Conservation (phyloP, 148 eudicot species). For the Amaranthus cruentus region DNA sequence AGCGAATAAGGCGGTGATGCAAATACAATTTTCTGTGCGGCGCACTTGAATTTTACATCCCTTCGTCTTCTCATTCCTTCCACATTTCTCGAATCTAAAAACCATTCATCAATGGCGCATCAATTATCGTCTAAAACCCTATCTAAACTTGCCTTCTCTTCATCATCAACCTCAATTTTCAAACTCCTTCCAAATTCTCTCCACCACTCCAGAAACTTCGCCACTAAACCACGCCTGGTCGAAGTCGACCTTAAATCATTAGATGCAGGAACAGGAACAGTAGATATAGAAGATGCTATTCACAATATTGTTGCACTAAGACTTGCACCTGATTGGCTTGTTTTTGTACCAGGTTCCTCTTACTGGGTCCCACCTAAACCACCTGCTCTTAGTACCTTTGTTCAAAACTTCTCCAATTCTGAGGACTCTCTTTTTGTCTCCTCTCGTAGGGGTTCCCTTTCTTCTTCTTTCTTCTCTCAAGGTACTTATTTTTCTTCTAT, state of each 20-base stretch:
- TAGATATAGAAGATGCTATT: conserved; percentile 54
- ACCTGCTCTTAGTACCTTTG: conserved; percentile 26
- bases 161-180: conserved; percentile 10
- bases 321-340: conserved; percentile 89
- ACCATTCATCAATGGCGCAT: conserved; percentile 40
- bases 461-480: conserved; percentile 44
- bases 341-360: conserved; percentile 73
- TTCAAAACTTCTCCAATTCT: conserved; percentile 44
- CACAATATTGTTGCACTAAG: conserved; percentile 62
- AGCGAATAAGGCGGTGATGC: too few relatives aligned
- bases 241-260: conserved; percentile 20
- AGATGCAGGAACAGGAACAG: conserved; percentile 15
- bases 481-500: conserved; percentile 24
- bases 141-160: conserved; percentile 23
- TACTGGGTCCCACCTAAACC: conserved; percentile 78
- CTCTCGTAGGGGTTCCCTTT: conserved; percentile 55
- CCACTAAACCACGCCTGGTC: conserved; percentile 15
- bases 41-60: too few relatives aligned
- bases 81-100: too few relatives aligned
- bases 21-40: too few relatives aligned
- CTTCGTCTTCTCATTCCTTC: too few relatives aligned
- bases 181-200: conserved; percentile 1
- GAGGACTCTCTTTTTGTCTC: conserved; percentile 47
- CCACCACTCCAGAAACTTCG: conserved; percentile 11
- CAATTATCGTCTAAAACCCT: conserved; percentile 36